Base-by-base conservation (phyloP, 2,329 filamentous ascomycete genomes). In the Fusarium sp. region DNA sequence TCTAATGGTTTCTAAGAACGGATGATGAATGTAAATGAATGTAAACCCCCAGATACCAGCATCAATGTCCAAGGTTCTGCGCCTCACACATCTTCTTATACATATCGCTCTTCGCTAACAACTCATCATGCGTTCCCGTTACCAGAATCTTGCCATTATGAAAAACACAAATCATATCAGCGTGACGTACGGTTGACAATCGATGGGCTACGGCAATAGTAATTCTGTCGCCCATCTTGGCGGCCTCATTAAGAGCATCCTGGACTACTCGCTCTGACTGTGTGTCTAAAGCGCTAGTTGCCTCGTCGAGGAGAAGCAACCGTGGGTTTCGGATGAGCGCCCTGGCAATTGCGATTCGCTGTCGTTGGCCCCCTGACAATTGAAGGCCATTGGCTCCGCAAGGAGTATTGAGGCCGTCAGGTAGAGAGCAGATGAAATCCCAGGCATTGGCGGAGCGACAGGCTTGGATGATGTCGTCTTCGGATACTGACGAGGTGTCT, bases 101-200 rank as follows among this genome's bases (percentile, higher is more conserved):
- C 58, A 82, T 74, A 3, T 83, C 84, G n/a, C 80, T 78, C 57
- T 73, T 71, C 7, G 77, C 75, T 40, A 90, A 78, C 69, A 90
- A 77, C 68, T 89, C 86, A 10, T 80, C 78, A 74, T 91, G 87
- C n/a, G 84, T 84, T 34, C 90, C 88, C 54, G 80, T 78, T 72
- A 90, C 89, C 4, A 87, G 79, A 53, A 91, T 84, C 32, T 79
- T 82, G 5, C 86, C 86, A 5, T 82, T 79, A 7, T 88, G 84
- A 73, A 91, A 89, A 0, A 90, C 87, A 66, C 87, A 89, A 25
- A 90, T 90, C 7, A 83, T 77, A 72, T 90, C 86, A 0, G 86
- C 87, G 57, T 89, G 83, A 80, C 97, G 97, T 80, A 98, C 97
- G 0, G 94, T 98, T 5, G 92, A 96, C 6, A 98, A 85, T 43